Conservation (phyloP, 164 flowering plant genomes). For the Vitis cinerea region DNA sequence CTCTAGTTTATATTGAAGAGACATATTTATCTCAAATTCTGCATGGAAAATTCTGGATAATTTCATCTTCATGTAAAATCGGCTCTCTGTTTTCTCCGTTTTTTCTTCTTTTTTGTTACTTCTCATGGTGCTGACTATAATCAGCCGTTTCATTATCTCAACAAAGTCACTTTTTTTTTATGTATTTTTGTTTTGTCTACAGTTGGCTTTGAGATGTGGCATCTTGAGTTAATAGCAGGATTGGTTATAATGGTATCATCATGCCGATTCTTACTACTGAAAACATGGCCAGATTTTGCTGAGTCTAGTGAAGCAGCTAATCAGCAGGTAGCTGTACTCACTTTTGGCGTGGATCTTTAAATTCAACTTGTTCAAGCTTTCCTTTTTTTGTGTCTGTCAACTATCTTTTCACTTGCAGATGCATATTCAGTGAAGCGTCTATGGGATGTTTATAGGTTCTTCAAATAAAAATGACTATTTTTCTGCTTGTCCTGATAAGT, state of each 20-base stretch:
- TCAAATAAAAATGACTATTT: too few relatives aligned
- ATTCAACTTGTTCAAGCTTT: not conserved
- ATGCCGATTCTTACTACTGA: conserved; percentile 61
- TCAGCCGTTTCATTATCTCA: not conserved
- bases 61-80: not conserved
- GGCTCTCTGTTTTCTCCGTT: not conserved
- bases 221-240: conserved; percentile 72
- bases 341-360: not conserved
- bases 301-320: conserved; percentile 89
- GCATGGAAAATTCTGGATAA: not conserved
- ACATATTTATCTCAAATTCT: too few relatives aligned
- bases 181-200: conserved; percentile 18
- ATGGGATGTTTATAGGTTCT: too few relatives aligned
- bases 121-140: not conserved
- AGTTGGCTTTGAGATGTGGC: conserved; percentile 82
- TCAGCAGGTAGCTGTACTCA: conserved; percentile 51
- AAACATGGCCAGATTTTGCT: conserved; percentile 86
- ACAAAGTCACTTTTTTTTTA: not conserved
- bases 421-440: too few relatives aligned
- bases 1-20: too few relatives aligned
- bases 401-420: too few relatives aligned
- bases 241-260: conserved; percentile 66
- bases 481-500: too few relatives aligned
- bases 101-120: not conserved
- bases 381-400: too few relatives aligned